Evolutionary conservation across 164 flowering plant species (phyloP).

Genomic region (Sextonia rubra): DNA sequence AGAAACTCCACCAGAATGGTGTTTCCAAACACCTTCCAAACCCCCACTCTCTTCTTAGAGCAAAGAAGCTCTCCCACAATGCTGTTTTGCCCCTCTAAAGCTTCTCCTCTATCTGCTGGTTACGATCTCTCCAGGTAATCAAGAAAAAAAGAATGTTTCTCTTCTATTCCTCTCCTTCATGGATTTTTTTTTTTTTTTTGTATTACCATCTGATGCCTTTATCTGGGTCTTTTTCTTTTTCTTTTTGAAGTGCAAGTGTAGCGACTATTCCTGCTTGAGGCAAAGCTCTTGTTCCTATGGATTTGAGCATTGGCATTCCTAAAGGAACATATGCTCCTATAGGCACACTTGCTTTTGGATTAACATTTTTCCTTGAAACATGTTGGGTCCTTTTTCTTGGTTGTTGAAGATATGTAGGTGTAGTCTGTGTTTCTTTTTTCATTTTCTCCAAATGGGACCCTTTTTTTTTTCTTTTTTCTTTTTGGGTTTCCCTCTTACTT

Average conservation of each 20-base stretch:
- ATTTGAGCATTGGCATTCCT: slow-evolving; percentile 66
- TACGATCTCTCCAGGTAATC: slow-evolving; percentile 72
- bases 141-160: background rate
- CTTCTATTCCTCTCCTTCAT: background rate
- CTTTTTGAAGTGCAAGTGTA: slow-evolving; percentile 45
- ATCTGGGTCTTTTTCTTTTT: background rate
- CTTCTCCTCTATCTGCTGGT: slow-evolving; percentile 58
- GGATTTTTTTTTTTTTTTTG: background rate
- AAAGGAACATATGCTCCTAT: slow-evolving; percentile 80
- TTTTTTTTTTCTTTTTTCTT: no score
- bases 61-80: slow-evolving; percentile 59
- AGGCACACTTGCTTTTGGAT: no score
- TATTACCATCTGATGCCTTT: background rate
- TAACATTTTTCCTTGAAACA: no score
- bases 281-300: slow-evolving; percentile 73
- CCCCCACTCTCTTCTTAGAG: slow-evolving; percentile 21
- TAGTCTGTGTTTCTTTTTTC: no score
- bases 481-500: background rate
- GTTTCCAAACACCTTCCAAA: no score
- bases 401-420: no score
- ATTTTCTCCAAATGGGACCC: no score
- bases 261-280: slow-evolving; percentile 69
- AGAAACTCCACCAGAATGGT: slow-evolving; percentile 31
- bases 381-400: no score
- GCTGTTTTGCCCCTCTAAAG: slow-evolving; percentile 59